These are phyloP conservation scores for Rhododendron vialii DNA, from an alignment of 148 eudicot species.

Conservation along the genomic window DNA sequence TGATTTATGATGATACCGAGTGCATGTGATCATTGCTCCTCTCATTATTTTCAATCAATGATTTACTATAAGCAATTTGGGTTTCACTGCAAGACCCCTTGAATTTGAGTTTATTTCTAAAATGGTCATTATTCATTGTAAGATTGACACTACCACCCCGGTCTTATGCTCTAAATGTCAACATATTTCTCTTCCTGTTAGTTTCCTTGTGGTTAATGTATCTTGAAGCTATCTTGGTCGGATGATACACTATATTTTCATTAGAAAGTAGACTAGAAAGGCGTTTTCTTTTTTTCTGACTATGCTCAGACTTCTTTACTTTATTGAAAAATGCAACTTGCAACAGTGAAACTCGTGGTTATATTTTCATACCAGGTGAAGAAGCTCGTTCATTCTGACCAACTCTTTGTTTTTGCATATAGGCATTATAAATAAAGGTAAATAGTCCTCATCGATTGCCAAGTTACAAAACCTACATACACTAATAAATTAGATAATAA, in stretches of 20 bases:
- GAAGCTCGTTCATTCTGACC: background rate
- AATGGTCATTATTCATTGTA: background rate
- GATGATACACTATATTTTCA: no score
- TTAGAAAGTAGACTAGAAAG: no score
- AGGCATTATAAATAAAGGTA: background rate
- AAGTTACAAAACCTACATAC: background rate
- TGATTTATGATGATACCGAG: background rate
- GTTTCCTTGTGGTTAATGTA: no score
- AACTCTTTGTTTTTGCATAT: background rate
- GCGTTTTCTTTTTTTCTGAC: no score
- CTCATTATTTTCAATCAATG: background rate
- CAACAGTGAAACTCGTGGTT: no score
- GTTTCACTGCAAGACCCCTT: background rate
- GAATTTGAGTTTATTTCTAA: background rate
- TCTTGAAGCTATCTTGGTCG: no score
- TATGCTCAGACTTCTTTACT: no score
- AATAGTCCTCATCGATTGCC: background rate
- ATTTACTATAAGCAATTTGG: background rate
- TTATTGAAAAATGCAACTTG: no score
- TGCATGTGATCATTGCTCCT: slow-evolving; percentile 5
- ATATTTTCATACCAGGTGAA: background rate
- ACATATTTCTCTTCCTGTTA: no score
- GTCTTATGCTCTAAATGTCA: background rate
- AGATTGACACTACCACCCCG: background rate
- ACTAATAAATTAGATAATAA: background rate